Conservation (phyloP, 1,284 basidiomycete species). For the Phellopilus nigrolimitatus region DNA sequence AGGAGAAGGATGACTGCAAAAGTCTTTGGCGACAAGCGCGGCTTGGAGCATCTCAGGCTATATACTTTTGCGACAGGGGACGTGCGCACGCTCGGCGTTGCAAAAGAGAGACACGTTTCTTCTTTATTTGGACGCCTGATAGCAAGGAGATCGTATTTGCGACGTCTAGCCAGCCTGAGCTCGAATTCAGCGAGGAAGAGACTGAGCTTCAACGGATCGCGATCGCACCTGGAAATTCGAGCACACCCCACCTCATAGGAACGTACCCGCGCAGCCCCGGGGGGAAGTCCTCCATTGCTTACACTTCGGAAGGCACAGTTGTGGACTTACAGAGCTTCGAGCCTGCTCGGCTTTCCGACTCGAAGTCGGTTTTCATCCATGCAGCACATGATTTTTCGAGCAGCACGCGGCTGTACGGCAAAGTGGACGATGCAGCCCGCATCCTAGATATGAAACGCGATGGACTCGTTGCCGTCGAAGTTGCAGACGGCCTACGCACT, state of each 20-base stretch:
- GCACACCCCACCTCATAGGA: not conserved
- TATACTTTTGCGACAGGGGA: slow-evolving; percentile 18
- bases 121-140: slow-evolving; percentile 21
- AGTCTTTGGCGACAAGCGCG: slow-evolving; percentile 21
- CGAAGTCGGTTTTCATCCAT: slow-evolving; percentile 10
- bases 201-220: slow-evolving; percentile 9
- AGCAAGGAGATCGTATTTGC: slow-evolving; percentile 16
- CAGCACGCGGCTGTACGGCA: slow-evolving; percentile 15
- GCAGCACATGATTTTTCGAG: not conserved
- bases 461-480: slow-evolving; percentile 19
- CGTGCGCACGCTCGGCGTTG: slow-evolving; percentile 13
- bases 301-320: slow-evolving; percentile 1
- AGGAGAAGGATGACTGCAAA: slow-evolving; percentile 22
- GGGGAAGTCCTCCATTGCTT: not conserved
- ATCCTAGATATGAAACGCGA: slow-evolving; percentile 16
- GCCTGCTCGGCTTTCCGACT: slow-evolving; percentile 12
- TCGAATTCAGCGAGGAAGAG: slow-evolving; percentile 10
- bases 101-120: slow-evolving; percentile 14
- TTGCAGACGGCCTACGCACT: slow-evolving; percentile 18
- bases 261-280: slow-evolving; percentile 3
- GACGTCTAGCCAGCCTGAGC: not conserved
- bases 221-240: not conserved
- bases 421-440: slow-evolving; percentile 14
- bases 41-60: slow-evolving; percentile 13
- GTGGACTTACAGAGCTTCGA: slow-evolving; percentile 15